Base-by-base conservation (phyloP, 345 rosid genomes). In the Pugionium cornutum region DNA sequence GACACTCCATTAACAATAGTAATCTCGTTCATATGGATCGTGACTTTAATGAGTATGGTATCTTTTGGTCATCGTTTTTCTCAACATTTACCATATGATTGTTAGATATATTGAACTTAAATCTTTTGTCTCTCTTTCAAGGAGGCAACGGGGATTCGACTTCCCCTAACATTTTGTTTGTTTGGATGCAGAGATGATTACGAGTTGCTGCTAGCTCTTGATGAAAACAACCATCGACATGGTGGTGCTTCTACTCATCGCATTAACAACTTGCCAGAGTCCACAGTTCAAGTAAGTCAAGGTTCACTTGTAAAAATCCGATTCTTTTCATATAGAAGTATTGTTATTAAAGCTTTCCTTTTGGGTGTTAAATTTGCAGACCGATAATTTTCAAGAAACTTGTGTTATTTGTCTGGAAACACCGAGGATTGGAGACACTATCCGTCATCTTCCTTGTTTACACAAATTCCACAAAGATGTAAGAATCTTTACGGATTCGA, bases 381-480 rank as follows among this genome's bases (percentile, higher is more conserved):
- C 73, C 9, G 82, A 84, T 4, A 81, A 82, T 43, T 80, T 69
- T 48, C 86, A 82, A 61, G 97, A 89, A 75, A 79, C 80, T 9
- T 94, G 97, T 63, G 95, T 86, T 10, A 76, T 94, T 47, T 94
- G 96, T 78, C 88, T 94, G 48, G 99, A 94, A 42, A 75, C 80
- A 32, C 99, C 97, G 1, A 60, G 77, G 30, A 46, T 71, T 53
- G 97, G 99, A 75, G 97, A 90, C 53, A 81, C 83, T 7, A 83
- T 90, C 51, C 95, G 95, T 10, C 97, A 90, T 72, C 97, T 94
- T 33, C 99, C 97, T 63, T 94, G 99, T 84, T 76, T 94, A 37
- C 99, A 94, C 81, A 94, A 94, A 75, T 94, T 94, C 78, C 99
- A 94, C 74, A 94, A 94, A 78, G 88, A 80, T 66, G 99, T 94